Evolutionary conservation across 2,329 filamentous ascomycete species (phyloP).

Genomic region (Hypocrella siamensis): DNA sequence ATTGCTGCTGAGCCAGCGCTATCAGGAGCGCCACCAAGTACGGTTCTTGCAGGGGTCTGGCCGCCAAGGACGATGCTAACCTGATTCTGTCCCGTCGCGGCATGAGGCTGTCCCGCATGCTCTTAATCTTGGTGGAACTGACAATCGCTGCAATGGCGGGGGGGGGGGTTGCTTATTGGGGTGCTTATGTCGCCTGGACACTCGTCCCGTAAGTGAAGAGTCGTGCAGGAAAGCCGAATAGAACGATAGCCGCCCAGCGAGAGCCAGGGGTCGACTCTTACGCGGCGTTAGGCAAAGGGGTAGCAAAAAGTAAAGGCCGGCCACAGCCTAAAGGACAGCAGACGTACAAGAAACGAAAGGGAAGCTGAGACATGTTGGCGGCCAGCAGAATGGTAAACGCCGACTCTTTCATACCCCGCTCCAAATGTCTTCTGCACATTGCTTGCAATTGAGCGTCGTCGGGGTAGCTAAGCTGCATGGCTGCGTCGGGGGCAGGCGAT

Average conservation of each 20-base stretch:
- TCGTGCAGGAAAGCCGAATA: not conserved
- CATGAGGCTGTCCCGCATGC: not conserved
- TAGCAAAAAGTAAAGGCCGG: not conserved
- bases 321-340: not conserved
- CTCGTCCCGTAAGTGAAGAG: not conserved
- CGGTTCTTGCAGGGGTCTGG: not conserved
- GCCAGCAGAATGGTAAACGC: not conserved
- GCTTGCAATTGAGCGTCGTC: not conserved
- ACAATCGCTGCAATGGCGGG: not conserved
- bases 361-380: not conserved
- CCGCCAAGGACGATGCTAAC: not conserved
- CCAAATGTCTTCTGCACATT: not conserved
- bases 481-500: not conserved
- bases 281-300: not conserved
- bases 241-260: not conserved
- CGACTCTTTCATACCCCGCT: not conserved
- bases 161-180: too few relatives aligned
- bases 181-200: not conserved
- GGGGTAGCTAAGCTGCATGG: not conserved
- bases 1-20: not conserved
- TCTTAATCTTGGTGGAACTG: not conserved
- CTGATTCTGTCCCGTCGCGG: not conserved
- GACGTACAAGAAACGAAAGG: not conserved
- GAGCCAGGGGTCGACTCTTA: not conserved
- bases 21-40: constrained; percentile 1